Evolutionary conservation across 176 grass and related monocot genomes (phyloP).

Genomic region (Oropetium thomaeum): DNA sequence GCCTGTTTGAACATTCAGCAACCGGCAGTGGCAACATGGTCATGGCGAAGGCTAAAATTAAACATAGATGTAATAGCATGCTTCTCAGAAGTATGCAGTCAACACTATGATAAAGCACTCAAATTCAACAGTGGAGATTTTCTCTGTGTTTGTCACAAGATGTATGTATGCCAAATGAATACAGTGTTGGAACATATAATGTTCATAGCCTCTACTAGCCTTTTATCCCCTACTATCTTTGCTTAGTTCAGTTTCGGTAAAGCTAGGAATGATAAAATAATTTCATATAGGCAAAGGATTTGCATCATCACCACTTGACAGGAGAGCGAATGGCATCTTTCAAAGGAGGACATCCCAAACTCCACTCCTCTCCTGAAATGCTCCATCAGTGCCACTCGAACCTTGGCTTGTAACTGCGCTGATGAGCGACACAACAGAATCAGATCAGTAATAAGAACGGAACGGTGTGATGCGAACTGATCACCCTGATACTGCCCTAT

Average conservation of each 20-base stretch:
- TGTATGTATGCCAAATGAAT: not conserved
- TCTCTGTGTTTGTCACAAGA: not conserved
- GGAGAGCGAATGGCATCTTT: conserved; percentile 54
- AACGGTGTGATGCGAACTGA: conserved; percentile 9
- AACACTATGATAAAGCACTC: not conserved
- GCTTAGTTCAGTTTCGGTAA: not conserved
- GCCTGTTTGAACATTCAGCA: conserved; percentile 47
- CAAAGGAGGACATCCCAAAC: conserved; percentile 54
- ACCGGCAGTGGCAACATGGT: not conserved
- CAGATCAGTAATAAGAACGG: conserved; percentile 13
- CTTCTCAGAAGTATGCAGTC: not conserved
- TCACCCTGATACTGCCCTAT: not conserved
- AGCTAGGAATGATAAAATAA: not conserved
- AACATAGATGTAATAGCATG: not conserved
- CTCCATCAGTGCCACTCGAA: conserved; percentile 44
- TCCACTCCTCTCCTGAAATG: conserved; percentile 57
- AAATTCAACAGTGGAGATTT: not conserved
- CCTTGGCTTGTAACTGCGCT: not conserved
- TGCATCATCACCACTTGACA: conserved; percentile 48
- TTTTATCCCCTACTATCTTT: not conserved
- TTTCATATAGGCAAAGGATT: not conserved
- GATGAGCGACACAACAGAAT: conserved; percentile 23
- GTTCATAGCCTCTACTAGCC: not conserved
- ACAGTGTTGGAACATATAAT: not conserved
- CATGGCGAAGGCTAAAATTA: not conserved